phyloP scores from a whole-genome alignment of 371 early-diverging fungal species.

The Catenaria anguillulae region DNA sequence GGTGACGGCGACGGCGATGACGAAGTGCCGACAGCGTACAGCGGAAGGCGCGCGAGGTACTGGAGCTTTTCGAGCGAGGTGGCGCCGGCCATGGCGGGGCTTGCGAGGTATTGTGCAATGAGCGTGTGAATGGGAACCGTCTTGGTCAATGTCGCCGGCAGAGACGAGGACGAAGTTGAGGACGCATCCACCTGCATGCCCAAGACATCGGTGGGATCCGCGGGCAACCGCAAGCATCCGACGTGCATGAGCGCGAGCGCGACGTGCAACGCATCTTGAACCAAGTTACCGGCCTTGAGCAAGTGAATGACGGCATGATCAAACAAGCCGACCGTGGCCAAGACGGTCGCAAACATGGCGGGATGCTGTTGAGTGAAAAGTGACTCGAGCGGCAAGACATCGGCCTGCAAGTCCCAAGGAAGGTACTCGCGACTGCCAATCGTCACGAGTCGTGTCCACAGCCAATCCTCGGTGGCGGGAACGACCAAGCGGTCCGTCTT shows the following conservation, averaged over 20 bases:
- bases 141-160: constrained; percentile 21
- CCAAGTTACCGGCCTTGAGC: constrained; percentile 34
- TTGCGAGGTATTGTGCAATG: constrained; percentile 42
- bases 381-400: constrained; percentile 47
- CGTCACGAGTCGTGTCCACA: constrained; percentile 47
- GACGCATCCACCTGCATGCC: constrained; percentile 19
- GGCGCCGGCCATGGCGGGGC: constrained; percentile 26
- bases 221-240: constrained; percentile 58
- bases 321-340: constrained; percentile 71
- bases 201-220: constrained; percentile 11
- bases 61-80: constrained; percentile 3
- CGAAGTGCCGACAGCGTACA: constrained; percentile 7
- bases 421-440: constrained; percentile 44
- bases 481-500: constrained; percentile 27
- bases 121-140: constrained; percentile 29
- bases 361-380: constrained; percentile 56
- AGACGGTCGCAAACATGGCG: constrained; percentile 60
- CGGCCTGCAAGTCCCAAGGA: constrained; percentile 43
- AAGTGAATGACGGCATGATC: constrained; percentile 70
- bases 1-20: constrained; percentile 32
- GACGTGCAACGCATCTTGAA: constrained; percentile 77
- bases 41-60: constrained; percentile 1
- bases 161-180: constrained; percentile 16
- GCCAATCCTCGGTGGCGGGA: constrained; percentile 56
- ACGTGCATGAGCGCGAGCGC: constrained; percentile 64